These are phyloP conservation scores for Myriosclerotinia curreyana DNA, from an alignment of 2,329 filamentous ascomycete species.

Conservation along the genomic window DNA sequence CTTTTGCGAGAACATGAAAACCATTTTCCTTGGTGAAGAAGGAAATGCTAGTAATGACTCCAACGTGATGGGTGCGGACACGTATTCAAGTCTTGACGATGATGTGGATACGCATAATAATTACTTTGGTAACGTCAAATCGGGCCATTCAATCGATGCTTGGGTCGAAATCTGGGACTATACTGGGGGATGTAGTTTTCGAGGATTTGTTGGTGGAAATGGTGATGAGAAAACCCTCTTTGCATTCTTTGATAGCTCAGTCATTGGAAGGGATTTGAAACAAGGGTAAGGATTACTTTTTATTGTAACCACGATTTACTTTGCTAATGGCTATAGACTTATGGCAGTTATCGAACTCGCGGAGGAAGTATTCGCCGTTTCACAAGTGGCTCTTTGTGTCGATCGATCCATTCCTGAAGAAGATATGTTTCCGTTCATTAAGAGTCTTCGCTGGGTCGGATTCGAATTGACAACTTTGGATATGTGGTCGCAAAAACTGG, in stretches of 20 bases:
- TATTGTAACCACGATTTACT: constrained; percentile 20
- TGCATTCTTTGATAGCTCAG: constrained; percentile 77
- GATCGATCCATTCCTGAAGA: constrained; percentile 65
- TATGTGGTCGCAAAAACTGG: constrained; percentile 63
- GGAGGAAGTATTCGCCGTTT: constrained; percentile 71
- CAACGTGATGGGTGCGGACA: constrained; percentile 78
- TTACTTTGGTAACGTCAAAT: constrained; percentile 33
- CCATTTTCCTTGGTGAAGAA: constrained; percentile 96
- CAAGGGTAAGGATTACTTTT: constrained; percentile 63
- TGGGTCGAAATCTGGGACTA: constrained; percentile 59
- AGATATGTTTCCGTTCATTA: constrained; percentile 66
- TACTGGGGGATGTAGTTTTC: constrained; percentile 76
- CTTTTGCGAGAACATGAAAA: constrained; percentile 94
- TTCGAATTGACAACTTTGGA: constrained; percentile 81
- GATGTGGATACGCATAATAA: constrained; percentile 31
- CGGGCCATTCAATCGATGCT: constrained; percentile 35
- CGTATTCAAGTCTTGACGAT: constrained; percentile 43
- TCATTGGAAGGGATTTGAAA: constrained; percentile 76
- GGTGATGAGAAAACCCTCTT: constrained; percentile 73
- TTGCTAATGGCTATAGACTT: constrained; percentile 54
- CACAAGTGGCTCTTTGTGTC: constrained; percentile 75
- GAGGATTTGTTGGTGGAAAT: constrained; percentile 75
- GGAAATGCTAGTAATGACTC: constrained; percentile 74
- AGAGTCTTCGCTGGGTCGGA: constrained; percentile 89
- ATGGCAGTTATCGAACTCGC: constrained; percentile 90